These are phyloP conservation scores for Moesziomyces parantarcticus DNA, from an alignment of 1,284 basidiomycete species.

Conservation along the genomic window DNA sequence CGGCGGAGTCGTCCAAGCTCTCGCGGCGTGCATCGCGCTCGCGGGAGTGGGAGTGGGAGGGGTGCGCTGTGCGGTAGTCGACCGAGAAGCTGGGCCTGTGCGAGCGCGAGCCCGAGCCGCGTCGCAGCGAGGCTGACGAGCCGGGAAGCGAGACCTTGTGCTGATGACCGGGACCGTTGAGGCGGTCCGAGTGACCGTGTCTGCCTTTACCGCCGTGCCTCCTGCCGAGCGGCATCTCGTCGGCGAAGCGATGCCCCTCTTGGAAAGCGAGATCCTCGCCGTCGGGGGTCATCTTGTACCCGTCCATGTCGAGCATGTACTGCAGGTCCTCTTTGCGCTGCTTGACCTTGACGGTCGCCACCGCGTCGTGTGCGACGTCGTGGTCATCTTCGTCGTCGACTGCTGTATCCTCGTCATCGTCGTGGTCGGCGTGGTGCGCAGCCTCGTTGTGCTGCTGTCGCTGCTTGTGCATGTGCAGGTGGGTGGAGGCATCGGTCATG, in stretches of 20 bases:
- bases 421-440: not conserved
- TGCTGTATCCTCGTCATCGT: constrained; percentile 7
- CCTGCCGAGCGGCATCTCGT: constrained; percentile 61
- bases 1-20: constrained; percentile 33
- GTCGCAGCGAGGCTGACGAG: constrained; percentile 28
- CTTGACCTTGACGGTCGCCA: constrained; percentile 34
- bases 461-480: constrained; percentile 19
- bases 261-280: constrained; percentile 59
- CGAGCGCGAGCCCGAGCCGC: constrained; percentile 28
- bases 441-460: constrained; percentile 15
- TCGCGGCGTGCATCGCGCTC: constrained; percentile 25
- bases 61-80: constrained; percentile 22
- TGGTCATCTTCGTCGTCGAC: constrained; percentile 3
- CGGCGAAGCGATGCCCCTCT: constrained; percentile 62
- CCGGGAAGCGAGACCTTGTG: constrained; percentile 40
- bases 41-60: constrained; percentile 13
- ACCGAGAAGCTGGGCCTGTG: constrained; percentile 44
- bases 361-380: constrained; percentile 8
- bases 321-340: constrained; percentile 41
- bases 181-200: constrained; percentile 34
- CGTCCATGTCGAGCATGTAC: constrained; percentile 66
- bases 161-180: constrained; percentile 33
- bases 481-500: constrained; percentile 37
- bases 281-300: constrained; percentile 65
- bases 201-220: constrained; percentile 61